Base-by-base conservation (phyloP, 768 basidiomycete species). In the Lactarius hatsudake region DNA sequence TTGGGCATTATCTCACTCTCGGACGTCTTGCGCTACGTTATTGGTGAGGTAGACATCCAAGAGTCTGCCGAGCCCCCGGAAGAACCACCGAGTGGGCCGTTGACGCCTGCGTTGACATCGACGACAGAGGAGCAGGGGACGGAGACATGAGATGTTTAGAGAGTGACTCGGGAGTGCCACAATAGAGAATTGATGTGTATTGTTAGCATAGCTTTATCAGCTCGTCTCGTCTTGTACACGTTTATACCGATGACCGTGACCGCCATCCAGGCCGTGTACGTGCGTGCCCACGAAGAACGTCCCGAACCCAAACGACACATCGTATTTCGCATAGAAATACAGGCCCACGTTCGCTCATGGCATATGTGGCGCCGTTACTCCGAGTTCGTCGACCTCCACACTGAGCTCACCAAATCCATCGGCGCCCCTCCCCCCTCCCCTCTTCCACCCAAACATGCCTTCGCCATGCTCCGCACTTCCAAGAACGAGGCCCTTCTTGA, bases 301-400 rank as follows among this genome's bases (percentile, higher is more conserved):
- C 74, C 81, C 2, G 73, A 79, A 48, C 92, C 93, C 71, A 92
- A 90, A 73, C 78, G 86, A n/a, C 93, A 96, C 74, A 83, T 84
- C 64, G 92, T 91, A 72, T 96, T 90, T 79, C 83, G 83, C 69
- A 90, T 96, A 75, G 84, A 89, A 73, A 87, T 98, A 72, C 87
- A 91, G 71, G 94, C 94, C 7, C 87, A 93, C 63, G 91, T 94
- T 34, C 88, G 92, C 68, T 89, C 93, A 75, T 98, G 96, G 95
- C 86, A 90, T 65, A 91, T 97, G 83, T 92, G 91, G 87, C 83
- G 90, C 65, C 90, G 96, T 59, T 98, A 98, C 79, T 95, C 93
- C 53, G 94, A 97, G 78, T 98, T 98, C 78, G 87, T 85, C 74
- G 88, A 93, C 72, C 86, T 98, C 8, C 85, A 96, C 76, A 83